Percentiles rank a stretch among this genome's conserved stretches.
phyloP scores from a whole-genome alignment of 1,284 basidiomycete species.

The Megacollybia platyphylla region DNA sequence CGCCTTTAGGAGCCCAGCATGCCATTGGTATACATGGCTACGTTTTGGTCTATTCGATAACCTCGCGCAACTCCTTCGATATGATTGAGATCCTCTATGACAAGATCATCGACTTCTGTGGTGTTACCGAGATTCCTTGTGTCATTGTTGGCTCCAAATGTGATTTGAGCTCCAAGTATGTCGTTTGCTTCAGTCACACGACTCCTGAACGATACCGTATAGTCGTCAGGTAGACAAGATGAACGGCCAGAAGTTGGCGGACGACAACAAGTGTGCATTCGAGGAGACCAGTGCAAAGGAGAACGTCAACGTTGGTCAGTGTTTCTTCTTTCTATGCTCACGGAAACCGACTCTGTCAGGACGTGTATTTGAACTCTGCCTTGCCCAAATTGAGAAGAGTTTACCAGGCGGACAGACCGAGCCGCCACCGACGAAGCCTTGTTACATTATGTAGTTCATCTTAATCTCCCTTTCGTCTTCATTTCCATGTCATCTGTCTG shows the following conservation, averaged over 20 bases:
- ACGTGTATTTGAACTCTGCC: slow-evolving; percentile 82
- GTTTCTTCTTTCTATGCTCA: slow-evolving; percentile 1
- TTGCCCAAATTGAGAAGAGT: slow-evolving; percentile 75
- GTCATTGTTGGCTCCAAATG: slow-evolving; percentile 95
- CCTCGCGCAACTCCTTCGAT: slow-evolving; percentile 86
- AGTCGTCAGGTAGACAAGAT: slow-evolving; percentile 66
- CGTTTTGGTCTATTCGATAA: slow-evolving; percentile 90
- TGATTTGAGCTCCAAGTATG: slow-evolving; percentile 68
- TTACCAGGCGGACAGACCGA: not conserved
- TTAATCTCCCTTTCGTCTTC: no score
- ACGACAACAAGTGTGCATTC: slow-evolving; percentile 64
- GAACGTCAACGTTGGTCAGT: slow-evolving; percentile 83
- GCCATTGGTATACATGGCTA: slow-evolving; percentile 79
- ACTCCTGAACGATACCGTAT: slow-evolving; percentile 16
- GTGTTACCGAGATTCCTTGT: slow-evolving; percentile 82
- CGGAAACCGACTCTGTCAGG: slow-evolving; percentile 25
- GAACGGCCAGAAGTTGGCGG: slow-evolving; percentile 72
- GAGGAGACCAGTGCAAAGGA: slow-evolving; percentile 86
- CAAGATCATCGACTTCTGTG: slow-evolving; percentile 95
- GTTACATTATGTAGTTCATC: not conserved
- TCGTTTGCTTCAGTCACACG: slow-evolving; percentile 13
- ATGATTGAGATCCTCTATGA: slow-evolving; percentile 95
- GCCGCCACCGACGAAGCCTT: not conserved
- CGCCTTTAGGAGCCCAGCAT: slow-evolving; percentile 73
- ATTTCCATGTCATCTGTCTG: no score